These are phyloP conservation scores for Tylopilus rubrobrunneus DNA, from an alignment of 768 basidiomycete genomes.

Conservation along the genomic window DNA sequence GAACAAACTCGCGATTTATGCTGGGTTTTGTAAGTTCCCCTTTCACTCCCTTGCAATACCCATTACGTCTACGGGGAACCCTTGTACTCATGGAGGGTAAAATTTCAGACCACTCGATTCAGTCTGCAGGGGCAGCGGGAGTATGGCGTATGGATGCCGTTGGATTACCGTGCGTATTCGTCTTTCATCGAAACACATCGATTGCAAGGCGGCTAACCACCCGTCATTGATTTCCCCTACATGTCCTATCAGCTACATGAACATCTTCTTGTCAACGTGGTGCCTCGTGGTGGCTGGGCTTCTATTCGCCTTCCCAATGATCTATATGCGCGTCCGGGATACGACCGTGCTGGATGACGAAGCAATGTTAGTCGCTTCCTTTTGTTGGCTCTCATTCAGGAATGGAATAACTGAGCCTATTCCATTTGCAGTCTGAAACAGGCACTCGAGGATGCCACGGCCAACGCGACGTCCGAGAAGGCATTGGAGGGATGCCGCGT, in stretches of 20 bases:
- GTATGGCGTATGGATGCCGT: background rate
- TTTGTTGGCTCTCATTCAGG: too few relatives aligned
- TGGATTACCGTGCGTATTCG: background rate
- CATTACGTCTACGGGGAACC: too few relatives aligned
- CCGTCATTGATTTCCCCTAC: background rate
- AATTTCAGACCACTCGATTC: too few relatives aligned
- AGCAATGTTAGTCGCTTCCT: too few relatives aligned
- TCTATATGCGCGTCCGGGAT: background rate
- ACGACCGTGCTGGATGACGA: too few relatives aligned
- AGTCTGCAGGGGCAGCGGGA: too few relatives aligned
- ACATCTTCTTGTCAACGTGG: background rate
- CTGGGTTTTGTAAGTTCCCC: too few relatives aligned
- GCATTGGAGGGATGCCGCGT: too few relatives aligned
- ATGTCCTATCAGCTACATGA: background rate
- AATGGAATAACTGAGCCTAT: background rate
- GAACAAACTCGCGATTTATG: too few relatives aligned
- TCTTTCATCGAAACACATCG: background rate
- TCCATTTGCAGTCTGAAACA: background rate
- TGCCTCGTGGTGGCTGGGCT: background rate
- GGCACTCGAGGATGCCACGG: background rate
- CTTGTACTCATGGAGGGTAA: too few relatives aligned
- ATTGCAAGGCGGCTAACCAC: background rate
- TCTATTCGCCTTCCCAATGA: background rate
- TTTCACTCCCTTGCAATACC: too few relatives aligned
- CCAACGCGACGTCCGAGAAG: too few relatives aligned